phyloP scores from a whole-genome alignment of 306 rosid species.

The Luffa aegyptiaca region DNA sequence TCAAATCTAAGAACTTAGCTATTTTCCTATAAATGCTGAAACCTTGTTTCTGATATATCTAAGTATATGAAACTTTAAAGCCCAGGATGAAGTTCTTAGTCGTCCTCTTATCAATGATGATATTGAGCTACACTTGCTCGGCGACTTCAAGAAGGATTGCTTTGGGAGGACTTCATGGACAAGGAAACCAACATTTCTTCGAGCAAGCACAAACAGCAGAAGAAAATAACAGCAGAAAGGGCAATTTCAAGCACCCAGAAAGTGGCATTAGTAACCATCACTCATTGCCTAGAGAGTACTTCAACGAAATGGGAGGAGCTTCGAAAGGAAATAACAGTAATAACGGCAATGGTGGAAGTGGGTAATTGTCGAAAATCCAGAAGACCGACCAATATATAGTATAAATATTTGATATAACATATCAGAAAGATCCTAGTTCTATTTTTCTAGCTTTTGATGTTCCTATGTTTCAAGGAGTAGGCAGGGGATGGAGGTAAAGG shows the following conservation, averaged over 20 bases:
- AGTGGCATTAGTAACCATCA: conserved; percentile 29
- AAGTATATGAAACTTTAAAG: background rate
- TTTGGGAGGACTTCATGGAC: conserved; percentile 33
- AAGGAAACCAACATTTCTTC: conserved; percentile 26
- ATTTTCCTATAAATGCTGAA: conserved; percentile 1
- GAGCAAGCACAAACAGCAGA: conserved; percentile 20
- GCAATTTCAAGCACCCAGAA: conserved; percentile 13
- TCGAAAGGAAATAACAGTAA: conserved; percentile 22
- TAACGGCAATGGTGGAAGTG: conserved; percentile 14
- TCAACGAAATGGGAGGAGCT: conserved; percentile 21
- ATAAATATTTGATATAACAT: background rate
- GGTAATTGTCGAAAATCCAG: background rate
- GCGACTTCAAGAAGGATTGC: conserved; percentile 25
- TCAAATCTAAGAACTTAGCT: background rate
- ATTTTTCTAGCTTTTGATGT: background rate
- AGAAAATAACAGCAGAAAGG: conserved; percentile 19
- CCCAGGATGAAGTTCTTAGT: conserved; percentile 35
- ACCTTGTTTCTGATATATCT: background rate
- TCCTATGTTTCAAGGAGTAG: conserved; percentile 7
- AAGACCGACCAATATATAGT: background rate
- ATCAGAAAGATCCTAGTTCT: background rate
- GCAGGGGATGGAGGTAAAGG: background rate
- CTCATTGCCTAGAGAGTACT: conserved; percentile 28
- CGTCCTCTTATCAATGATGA: conserved; percentile 19
- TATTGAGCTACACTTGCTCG: conserved; percentile 16